Evolutionary conservation across 805 yeast species (phyloP), one percentile per base, ranked within the genome.

Genomic region (Yamadazyma akitaensis): DNA sequence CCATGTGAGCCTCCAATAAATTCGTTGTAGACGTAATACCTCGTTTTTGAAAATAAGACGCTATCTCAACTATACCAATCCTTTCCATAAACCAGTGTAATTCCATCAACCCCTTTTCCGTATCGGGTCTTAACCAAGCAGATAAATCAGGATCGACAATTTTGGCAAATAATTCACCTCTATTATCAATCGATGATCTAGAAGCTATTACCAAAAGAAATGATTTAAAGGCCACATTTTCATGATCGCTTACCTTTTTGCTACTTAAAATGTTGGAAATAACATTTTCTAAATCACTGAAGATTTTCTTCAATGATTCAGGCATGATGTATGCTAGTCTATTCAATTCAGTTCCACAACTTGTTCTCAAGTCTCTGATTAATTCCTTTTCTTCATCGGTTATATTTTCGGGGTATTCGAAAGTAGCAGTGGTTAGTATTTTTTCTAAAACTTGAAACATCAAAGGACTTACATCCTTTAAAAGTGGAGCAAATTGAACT

Each of bases 11-110:
- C 42, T 81, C 78, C 42, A 92, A 64, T 44, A 95, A 65, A 63
- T 90, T 81, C 2, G 96, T 85, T 24, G 74, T 67, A 4, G 91
- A 88, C 1, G 86, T 78, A 28, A 95, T 91, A 5, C 88, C 87
- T 54, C 98, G 74, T 7, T 80, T 77, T 51, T 84, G 83, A 65
- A 95, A 94, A 61, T 94, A 94, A 49, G 85, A 85, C 0, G 97
- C 96, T 59, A 94, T 95, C 61, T 83, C 82, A 2, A 90, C 98
- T 46, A 94, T 88, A 2, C 99, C 99, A 43, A 95, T 77, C 57
- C 97, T 78, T 65, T 91, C 98, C 98, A 94, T 92, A 57, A 94
- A 94, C 98, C 98, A 94, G 50, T 89, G 96, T 38, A 95, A 73
- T 60, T 92, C 96, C 59, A 84, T 72, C 25, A 94, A 70, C 0